phyloP scores from a whole-genome alignment of 2,329 filamentous ascomycete genomes.

The Aspergillus sp. region DNA sequence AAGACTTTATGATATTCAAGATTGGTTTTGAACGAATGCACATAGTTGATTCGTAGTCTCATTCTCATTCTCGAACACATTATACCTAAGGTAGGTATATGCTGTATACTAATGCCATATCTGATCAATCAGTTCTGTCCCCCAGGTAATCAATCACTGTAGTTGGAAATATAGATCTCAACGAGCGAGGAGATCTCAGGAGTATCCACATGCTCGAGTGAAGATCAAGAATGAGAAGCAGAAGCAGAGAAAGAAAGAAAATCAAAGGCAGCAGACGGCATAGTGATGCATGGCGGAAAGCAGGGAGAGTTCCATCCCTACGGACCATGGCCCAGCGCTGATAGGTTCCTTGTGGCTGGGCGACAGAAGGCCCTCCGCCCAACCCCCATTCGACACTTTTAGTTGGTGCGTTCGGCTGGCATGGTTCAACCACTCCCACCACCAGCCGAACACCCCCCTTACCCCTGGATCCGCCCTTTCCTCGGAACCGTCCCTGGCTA shows the following conservation, averaged over 20 bases:
- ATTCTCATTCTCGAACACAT: too few species aligned
- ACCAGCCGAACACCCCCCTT: background rate
- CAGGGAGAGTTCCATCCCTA: background rate
- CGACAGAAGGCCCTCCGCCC: background rate
- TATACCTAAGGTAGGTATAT: too few species aligned
- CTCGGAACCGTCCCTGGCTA: background rate
- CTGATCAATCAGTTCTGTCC: background rate
- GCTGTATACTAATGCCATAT: too few species aligned
- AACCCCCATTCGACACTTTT: background rate
- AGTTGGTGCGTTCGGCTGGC: too few species aligned
- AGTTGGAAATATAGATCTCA: background rate
- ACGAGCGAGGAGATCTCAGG: too few species aligned
- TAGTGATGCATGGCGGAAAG: too few species aligned
- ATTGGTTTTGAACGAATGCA: too few species aligned
- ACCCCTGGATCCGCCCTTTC: slow-evolving; percentile 11
- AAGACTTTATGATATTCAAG: too few species aligned
- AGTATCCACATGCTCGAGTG: background rate
- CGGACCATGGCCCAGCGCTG: background rate
- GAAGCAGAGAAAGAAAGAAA: background rate
- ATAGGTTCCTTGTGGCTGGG: background rate
- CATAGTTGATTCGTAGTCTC: too few species aligned
- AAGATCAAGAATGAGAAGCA: background rate
- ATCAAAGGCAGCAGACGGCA: background rate
- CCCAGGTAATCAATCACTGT: background rate
- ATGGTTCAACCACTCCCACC: too few species aligned